Evolutionary conservation across 78 protist genomes (phyloP).

Genomic region (Salpingoeca rosetta): DNA sequence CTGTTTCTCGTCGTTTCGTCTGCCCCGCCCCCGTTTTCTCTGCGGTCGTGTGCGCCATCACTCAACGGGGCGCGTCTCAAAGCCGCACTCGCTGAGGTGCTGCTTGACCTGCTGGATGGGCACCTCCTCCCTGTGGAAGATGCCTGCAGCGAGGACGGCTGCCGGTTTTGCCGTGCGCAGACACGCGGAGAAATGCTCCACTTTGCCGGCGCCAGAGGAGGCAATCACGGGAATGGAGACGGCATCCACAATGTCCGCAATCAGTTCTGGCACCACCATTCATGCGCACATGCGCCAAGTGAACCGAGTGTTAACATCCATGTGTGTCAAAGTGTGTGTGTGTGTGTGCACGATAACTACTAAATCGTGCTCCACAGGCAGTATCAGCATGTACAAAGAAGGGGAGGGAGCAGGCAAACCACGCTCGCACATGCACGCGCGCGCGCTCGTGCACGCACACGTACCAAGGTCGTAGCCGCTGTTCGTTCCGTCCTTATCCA

Average conservation of each 20-base stretch:
- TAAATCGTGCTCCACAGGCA: not conserved
- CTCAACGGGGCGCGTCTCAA: not conserved
- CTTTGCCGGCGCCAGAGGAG: constrained; percentile 53
- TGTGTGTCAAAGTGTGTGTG: no score
- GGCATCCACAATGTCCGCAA: constrained; percentile 10
- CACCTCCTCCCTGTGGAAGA: constrained; percentile 47
- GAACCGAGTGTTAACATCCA: no score
- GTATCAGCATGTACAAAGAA: no score
- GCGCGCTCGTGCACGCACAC: no score
- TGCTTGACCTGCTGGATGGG: constrained; percentile 10
- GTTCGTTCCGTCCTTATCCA: constrained; percentile 65
- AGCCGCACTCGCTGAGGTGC: not conserved
- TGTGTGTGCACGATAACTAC: no score
- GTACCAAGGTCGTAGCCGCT: constrained; percentile 21
- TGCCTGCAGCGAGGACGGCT: constrained; percentile 59
- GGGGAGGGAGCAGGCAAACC: no score
- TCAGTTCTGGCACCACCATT: constrained; percentile 5
- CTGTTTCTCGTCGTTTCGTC: not conserved
- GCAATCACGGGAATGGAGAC: constrained; percentile 61
- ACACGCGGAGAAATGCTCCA: constrained; percentile 41
- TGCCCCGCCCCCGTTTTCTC: not conserved
- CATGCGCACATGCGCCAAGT: no score
- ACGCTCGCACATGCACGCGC: no score
- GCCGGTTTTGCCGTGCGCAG: constrained; percentile 8
- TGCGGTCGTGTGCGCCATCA: not conserved